These are phyloP conservation scores for Leishmania aethiopica DNA, from an alignment of 208 protist genomes.

Conservation along the genomic window DNA sequence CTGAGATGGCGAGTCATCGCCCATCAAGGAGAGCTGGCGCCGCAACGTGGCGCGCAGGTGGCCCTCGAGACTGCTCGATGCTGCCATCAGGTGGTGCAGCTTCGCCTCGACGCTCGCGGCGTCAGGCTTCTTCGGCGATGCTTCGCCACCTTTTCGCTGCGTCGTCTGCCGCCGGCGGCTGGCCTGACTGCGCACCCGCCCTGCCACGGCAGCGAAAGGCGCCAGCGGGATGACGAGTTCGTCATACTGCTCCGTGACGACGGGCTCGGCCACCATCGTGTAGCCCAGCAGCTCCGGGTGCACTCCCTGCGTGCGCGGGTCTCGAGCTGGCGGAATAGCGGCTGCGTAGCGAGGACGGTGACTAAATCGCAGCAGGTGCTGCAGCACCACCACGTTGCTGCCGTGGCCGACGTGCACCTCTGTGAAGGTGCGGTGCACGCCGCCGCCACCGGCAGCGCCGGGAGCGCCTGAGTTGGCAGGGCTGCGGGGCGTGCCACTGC, in stretches of 20 bases:
- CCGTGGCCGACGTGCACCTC: slow-evolving; percentile 36
- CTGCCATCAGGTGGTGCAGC: slow-evolving; percentile 5
- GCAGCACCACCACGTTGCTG: slow-evolving; percentile 61
- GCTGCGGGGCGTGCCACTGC: slow-evolving; percentile 1
- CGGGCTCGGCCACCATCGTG: slow-evolving; percentile 65
- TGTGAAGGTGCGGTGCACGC: slow-evolving; percentile 7
- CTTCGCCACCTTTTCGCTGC: neutral
- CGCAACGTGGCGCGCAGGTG: slow-evolving; percentile 28
- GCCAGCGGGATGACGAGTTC: slow-evolving; percentile 71
- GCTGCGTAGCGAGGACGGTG: slow-evolving; percentile 51
- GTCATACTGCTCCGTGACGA: slow-evolving; percentile 87
- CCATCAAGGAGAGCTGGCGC: slow-evolving; percentile 17
- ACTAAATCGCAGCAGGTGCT: slow-evolving; percentile 83
- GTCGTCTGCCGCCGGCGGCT: neutral
- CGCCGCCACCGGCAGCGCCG: neutral
- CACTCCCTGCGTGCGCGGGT: slow-evolving; percentile 32
- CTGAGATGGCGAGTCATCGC: neutral
- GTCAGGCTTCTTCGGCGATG: neutral
- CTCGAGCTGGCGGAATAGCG: slow-evolving; percentile 56
- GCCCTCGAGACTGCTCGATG: slow-evolving; percentile 20
- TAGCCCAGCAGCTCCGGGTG: slow-evolving; percentile 69
- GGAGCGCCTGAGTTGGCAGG: neutral
- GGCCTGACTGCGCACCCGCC: neutral
- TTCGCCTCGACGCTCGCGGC: neutral
- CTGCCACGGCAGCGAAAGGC: neutral